Percentiles rank a stretch among this genome's conserved stretches.
Conservation (phyloP, 2,329 filamentous ascomycete genomes). For the Xylaria arbuscula region DNA sequence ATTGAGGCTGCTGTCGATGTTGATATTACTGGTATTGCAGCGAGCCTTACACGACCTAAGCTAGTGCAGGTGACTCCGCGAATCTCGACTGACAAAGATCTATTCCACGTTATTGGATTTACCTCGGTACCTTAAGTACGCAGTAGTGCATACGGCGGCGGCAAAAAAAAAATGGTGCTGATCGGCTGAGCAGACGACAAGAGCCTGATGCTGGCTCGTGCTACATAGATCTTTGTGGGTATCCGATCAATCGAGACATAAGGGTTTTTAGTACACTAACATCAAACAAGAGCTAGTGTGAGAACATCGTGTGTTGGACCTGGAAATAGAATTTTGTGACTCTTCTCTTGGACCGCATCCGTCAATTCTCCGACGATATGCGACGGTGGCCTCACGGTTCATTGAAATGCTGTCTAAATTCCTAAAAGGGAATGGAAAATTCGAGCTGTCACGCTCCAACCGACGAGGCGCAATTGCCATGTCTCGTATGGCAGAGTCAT, state of each 20-base stretch:
- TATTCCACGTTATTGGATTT: not conserved
- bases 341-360: slow-evolving; percentile 10
- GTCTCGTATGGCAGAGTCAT: slow-evolving; percentile 3
- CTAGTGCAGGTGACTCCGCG: not conserved
- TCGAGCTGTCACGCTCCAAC: slow-evolving; percentile 27
- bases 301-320: not conserved
- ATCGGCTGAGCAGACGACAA: slow-evolving; percentile 7
- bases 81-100: slow-evolving; percentile 19
- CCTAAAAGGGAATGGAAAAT: not conserved
- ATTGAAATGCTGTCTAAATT: not conserved
- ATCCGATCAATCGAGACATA: slow-evolving; percentile 3
- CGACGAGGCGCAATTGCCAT: slow-evolving; percentile 18
- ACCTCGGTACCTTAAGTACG: not conserved
- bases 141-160: not conserved
- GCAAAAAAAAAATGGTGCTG: not conserved
- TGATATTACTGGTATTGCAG: not conserved
- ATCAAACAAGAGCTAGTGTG: too few species aligned
- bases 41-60: not conserved
- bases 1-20: not conserved
- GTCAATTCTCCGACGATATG: slow-evolving; percentile 25
- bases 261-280: too few species aligned
- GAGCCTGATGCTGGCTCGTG: slow-evolving; percentile 12
- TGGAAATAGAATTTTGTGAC: not conserved
- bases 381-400: slow-evolving; percentile 20
- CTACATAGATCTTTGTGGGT: slow-evolving; percentile 3